These are phyloP conservation scores for Talaromyces sp. DNA, from an alignment of 2,329 filamentous ascomycete species.

Conservation along the genomic window DNA sequence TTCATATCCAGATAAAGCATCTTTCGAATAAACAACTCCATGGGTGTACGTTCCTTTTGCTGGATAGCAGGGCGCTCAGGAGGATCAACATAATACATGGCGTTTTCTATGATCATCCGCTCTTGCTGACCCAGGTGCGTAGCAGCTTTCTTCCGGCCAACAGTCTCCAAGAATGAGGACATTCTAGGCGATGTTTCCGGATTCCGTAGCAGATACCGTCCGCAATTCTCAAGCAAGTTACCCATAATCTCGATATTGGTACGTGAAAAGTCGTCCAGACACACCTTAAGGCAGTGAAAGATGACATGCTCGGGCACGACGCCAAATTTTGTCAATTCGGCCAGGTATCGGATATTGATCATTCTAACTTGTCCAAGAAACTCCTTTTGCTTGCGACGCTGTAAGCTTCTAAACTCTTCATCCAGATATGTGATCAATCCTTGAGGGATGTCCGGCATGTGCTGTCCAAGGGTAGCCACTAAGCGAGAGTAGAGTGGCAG, in stretches of 20 bases:
- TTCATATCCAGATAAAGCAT: slow-evolving; percentile 91
- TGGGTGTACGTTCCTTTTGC: slow-evolving; percentile 91
- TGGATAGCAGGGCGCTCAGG: slow-evolving; percentile 90
- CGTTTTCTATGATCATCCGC: slow-evolving; percentile 97
- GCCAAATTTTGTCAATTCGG: slow-evolving; percentile 95
- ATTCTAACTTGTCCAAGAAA: slow-evolving; percentile 91
- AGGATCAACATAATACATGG: slow-evolving; percentile 95
- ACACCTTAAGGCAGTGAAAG: slow-evolving; percentile 97
- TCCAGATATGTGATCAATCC: slow-evolving; percentile 88
- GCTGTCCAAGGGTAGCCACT: slow-evolving; percentile 86
- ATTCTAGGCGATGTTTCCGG: slow-evolving; percentile 90
- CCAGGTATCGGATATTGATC: slow-evolving; percentile 94
- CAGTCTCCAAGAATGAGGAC: slow-evolving; percentile 86
- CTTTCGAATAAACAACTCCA: slow-evolving; percentile 89
- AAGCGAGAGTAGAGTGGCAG: slow-evolving; percentile 88
- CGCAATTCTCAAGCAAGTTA: slow-evolving; percentile 92
- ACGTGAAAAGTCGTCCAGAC: slow-evolving; percentile 91
- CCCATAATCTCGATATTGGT: slow-evolving; percentile 99
- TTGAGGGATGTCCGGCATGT: slow-evolving; percentile 92
- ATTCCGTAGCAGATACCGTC: slow-evolving; percentile 86
- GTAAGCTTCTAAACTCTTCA: slow-evolving; percentile 92
- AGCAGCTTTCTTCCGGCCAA: slow-evolving; percentile 92
- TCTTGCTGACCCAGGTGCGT: slow-evolving; percentile 95
- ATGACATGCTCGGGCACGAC: slow-evolving; percentile 98
- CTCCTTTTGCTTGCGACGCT: slow-evolving; percentile 95